Evolutionary conservation across 805 yeast species (phyloP), one percentile per base, ranked within the genome.

Genomic region (Candida palmyrensis): DNA sequence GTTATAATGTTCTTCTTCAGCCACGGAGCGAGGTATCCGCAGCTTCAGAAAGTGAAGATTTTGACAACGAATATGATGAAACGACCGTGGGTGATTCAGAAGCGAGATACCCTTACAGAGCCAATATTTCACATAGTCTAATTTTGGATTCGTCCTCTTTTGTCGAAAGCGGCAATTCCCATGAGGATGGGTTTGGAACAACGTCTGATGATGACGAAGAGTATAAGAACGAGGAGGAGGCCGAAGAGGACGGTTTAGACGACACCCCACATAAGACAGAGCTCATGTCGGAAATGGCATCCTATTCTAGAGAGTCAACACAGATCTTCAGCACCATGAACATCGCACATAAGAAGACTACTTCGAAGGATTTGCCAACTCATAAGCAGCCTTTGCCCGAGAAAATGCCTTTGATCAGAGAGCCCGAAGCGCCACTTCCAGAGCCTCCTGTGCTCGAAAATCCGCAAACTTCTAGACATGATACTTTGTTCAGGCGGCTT

Each of bases 311-410:
- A 25, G 50, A 49, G 1, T 57, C 63, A 2, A 57, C 59, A 2
- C 56, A 56, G 33, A 53, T 57, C 5, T 59, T 58, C 40, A 58
- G 62, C 34, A 45, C 57, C 6, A 40, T 48, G 42, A 35, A 42
- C 19, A 34, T 49, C n/a, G 38, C 37, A 12, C 30, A n/a, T n/a
- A n/a, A n/a, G n/a, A n/a, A n/a, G n/a, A n/a, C n/a, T n/a, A n/a
- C n/a, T n/a, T n/a, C n/a, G n/a, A n/a, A n/a, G n/a, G n/a, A n/a
- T n/a, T n/a, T n/a, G n/a, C n/a, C n/a, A n/a, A n/a, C n/a, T 7
- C 5, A 23, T 23, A 23, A 23, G 7, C 12, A 23, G 14, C 15
- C 7, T 7, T 12, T 23, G 26, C 12, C 14, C 5, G 26, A 7
- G 12, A 23, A 23, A 15, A 23, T 10, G 11, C 24, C 24, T 10